These are phyloP conservation scores for Pyrus bretschneideri DNA, from an alignment of 306 rosid genomes.

Conservation along the genomic window DNA sequence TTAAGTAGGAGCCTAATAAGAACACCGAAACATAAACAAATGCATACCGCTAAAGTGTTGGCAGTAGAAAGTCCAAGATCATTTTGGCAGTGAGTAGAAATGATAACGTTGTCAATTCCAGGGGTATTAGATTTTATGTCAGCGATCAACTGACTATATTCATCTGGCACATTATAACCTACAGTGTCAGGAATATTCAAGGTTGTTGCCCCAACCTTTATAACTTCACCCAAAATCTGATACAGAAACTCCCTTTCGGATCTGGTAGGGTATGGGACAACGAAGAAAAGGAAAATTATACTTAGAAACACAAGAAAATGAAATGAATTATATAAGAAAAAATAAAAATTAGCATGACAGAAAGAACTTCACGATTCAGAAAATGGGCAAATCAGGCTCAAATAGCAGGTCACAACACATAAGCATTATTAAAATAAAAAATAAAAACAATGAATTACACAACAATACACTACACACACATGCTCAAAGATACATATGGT, in stretches of 20 bases:
- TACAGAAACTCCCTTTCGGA: conserved; percentile 85
- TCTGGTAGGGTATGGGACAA: conserved; percentile 29
- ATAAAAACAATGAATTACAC: not conserved
- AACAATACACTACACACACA: not conserved
- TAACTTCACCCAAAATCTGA: conserved; percentile 83
- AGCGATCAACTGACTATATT: conserved; percentile 74
- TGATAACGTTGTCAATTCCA: conserved; percentile 74
- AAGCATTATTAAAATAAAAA: not conserved
- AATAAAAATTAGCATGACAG: not conserved
- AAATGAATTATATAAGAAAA: not conserved
- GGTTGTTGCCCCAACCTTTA: conserved; percentile 94
- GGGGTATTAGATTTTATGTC: conserved; percentile 86
- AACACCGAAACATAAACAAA: not conserved
- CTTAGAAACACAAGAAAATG: not conserved
- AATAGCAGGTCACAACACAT: not conserved
- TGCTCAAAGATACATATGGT: not conserved
- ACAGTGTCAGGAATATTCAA: conserved; percentile 97
- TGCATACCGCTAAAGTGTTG: conserved; percentile 70
- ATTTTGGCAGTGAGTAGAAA: conserved; percentile 97
- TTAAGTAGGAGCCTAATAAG: not conserved
- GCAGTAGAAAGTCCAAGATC: conserved; percentile 97
- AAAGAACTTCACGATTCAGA: not conserved
- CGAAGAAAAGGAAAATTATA: conserved; percentile 1
- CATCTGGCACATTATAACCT: conserved; percentile 61
- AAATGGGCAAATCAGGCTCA: not conserved